Conservation (phyloP, 768 basidiomycete genomes). For the Xerocomellus chrysenteron region DNA sequence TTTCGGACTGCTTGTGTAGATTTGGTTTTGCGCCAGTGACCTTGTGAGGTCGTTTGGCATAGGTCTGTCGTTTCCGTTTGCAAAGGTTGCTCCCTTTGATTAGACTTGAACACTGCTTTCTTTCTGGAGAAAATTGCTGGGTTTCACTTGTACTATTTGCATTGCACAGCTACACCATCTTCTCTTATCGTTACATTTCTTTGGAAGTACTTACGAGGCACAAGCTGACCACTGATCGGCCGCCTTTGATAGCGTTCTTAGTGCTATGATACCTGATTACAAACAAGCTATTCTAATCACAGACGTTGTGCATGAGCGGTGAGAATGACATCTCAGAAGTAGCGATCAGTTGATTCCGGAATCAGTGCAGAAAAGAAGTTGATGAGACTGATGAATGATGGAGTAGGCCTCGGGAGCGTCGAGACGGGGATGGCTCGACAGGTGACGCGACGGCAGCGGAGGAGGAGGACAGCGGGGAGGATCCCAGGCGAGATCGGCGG, state of each 20-base stretch:
- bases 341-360: conserved; percentile 10
- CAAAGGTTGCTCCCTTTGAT: conserved; percentile 5
- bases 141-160: conserved; percentile 37
- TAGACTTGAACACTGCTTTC: conserved; percentile 25
- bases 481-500: conserved; percentile 17
- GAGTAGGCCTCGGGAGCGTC: conserved; percentile 15
- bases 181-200: conserved; percentile 18
- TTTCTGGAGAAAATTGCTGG: conserved; percentile 18
- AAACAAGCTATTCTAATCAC: conserved; percentile 31
- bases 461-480: conserved; percentile 6
- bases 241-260: conserved; percentile 22
- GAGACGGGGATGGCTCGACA: neutral
- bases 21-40: conserved; percentile 3
- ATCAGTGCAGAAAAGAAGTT: conserved; percentile 23
- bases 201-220: conserved; percentile 25
- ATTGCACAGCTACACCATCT: conserved; percentile 26
- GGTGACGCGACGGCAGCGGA: conserved; percentile 20
- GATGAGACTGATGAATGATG: conserved; percentile 4
- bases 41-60: conserved; percentile 5
- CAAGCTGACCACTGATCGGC: conserved; percentile 22
- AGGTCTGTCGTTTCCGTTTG: conserved; percentile 21
- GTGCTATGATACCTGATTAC: conserved; percentile 33
- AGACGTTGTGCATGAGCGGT: neutral
- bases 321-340: conserved; percentile 5
- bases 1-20: conserved; percentile 3